Percentiles rank a stretch among this genome's conserved stretches.
These are phyloP conservation scores for Annulohypoxylon bovei DNA, from an alignment of 495 filamentous ascomycete genomes.

Conservation along the genomic window DNA sequence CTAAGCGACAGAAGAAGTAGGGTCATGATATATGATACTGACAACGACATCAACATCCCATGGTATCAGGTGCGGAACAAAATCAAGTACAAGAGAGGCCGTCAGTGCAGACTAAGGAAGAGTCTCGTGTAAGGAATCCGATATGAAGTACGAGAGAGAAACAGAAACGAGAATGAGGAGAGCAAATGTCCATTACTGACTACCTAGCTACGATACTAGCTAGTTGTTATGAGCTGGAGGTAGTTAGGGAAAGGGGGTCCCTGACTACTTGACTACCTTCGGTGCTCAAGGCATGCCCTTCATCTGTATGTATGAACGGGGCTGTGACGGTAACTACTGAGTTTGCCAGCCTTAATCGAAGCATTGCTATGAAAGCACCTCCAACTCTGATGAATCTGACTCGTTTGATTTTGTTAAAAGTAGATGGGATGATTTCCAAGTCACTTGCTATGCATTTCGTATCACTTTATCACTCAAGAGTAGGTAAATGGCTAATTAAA, in stretches of 20 bases:
- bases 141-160: background rate
- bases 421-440: background rate
- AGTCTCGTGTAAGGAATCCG: background rate
- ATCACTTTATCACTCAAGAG: too few species aligned
- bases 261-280: background rate
- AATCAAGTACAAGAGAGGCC: background rate
- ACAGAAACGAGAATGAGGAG: background rate
- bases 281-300: too few species aligned
- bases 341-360: background rate
- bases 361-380: background rate
- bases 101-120: background rate
- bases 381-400: background rate
- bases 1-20: constrained; percentile 76
- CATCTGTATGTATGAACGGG: background rate
- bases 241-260: background rate
- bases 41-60: background rate
- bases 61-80: background rate
- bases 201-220: background rate
- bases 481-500: too few species aligned
- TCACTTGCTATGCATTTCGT: too few species aligned
- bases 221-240: background rate
- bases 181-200: background rate
- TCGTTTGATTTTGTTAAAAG: background rate
- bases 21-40: background rate
- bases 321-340: background rate